A percentile compares a stretch with the other conserved stretches of the same genome.
These are phyloP conservation scores for Colletotrichum sp. DNA, from an alignment of 2,329 filamentous ascomycete genomes.

Conservation along the genomic window DNA sequence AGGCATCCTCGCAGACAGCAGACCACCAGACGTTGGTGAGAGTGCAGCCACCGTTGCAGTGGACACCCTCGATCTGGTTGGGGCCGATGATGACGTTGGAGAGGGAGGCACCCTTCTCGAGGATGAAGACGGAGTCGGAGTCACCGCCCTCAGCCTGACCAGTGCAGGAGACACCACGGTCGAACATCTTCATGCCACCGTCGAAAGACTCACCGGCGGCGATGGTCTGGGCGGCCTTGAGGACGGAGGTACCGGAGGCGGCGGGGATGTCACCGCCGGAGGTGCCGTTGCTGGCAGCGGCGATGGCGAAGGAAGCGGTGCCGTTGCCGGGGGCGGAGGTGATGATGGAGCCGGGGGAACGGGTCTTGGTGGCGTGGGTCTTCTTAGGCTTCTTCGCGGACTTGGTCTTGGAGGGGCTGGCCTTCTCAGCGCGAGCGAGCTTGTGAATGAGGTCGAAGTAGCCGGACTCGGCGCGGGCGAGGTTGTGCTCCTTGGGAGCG, in stretches of 20 bases:
- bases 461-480: conserved; percentile 11
- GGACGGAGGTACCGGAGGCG: conserved; percentile 28
- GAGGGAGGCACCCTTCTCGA: conserved; percentile 45
- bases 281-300: conserved; percentile 1
- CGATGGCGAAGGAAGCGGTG: neutral
- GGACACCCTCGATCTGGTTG: conserved; percentile 49
- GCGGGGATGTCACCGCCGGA: conserved; percentile 27
- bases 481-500: neutral
- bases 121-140: conserved; percentile 46
- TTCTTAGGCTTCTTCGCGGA: neutral
- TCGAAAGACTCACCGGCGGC: conserved; percentile 32
- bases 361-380: conserved; percentile 7
- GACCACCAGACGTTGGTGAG: conserved; percentile 41
- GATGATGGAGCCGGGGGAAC: conserved; percentile 1
- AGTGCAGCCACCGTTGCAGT: conserved; percentile 50
- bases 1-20: conserved; percentile 39
- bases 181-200: conserved; percentile 34
- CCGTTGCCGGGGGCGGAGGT: conserved; percentile 7
- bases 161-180: conserved; percentile 45
- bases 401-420: conserved; percentile 1
- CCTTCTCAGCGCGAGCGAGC: conserved; percentile 7
- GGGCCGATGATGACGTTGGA: conserved; percentile 51
- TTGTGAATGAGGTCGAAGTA: conserved; percentile 17
- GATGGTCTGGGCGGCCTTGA: conserved; percentile 27
- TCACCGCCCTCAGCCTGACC: conserved; percentile 47